Base-by-base conservation (phyloP, 75 land plant genomes). In the Selaginella moellendorffii region DNA sequence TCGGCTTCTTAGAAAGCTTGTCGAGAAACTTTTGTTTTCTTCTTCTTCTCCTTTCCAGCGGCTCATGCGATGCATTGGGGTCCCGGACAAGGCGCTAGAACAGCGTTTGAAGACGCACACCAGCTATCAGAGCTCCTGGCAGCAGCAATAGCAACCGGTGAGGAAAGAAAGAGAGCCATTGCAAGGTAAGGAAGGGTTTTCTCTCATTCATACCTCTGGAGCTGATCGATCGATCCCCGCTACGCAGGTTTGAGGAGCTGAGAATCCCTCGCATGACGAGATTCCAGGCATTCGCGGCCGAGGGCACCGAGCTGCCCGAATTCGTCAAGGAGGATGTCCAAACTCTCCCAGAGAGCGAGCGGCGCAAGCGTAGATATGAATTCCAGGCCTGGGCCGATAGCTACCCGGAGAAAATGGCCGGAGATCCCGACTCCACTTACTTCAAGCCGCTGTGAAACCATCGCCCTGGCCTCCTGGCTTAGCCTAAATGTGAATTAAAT, bases 71-170 rank as follows among this genome's bases (percentile, higher is more conserved):
- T 51, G 74, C 69, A 54, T 58, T 22, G 28, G 24, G 73, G 68
- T 0, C 67, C 54, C 25, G 76, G 67, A 19, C 25, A 69, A 59
- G 73, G 76, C 1, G 76, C 73, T 19, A 63, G 73, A 31, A 69
- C 58, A 26, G 76, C 63, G 10, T 74, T 70, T 60, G 76, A 70
- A 31, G 76, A 74, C 56, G 76, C 76, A 5, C 76, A 74, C 63
- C 73, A 74, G 36, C 73, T 74, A 29, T 28, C 63, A 0, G 5
- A 69, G 36, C 46, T 74, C 29, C 73, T 74, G 14, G 5, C 46
- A 5, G 10, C 46, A 36, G 46, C 46, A 14, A 5, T 36, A 14
- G 14, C 46, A 36, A 36, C 46, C 5, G 46, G 46, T 14, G 14
- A 14, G 10, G 10, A 36, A 5, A 36, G 10, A 36, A 36, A 36